A percentile compares a stretch with the other conserved stretches of the same genome.
phyloP scores from a whole-genome alignment of 1,139 yeast genomes.

The Kazachstania sp. region DNA sequence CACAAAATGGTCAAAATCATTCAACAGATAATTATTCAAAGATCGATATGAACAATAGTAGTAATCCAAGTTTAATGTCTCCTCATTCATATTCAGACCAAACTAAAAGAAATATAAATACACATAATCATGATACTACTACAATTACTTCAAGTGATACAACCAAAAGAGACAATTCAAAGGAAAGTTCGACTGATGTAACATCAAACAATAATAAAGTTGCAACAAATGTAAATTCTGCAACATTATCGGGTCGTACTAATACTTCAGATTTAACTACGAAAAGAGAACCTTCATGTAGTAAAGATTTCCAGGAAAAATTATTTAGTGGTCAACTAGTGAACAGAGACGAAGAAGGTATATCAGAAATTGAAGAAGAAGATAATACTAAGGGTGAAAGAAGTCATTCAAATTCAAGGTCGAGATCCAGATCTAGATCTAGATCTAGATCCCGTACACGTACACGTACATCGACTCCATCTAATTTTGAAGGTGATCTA shows the following conservation, averaged over 20 bases:
- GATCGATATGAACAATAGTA: not conserved
- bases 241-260: not conserved
- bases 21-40: not conserved
- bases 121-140: not conserved
- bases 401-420: not conserved
- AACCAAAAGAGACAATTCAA: not conserved
- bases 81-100: not conserved
- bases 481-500: not conserved
- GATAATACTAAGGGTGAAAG: not conserved
- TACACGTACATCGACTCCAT: not conserved
- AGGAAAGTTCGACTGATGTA: not conserved
- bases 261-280: conserved; percentile 5
- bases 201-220: not conserved
- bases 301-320: conserved; percentile 28
- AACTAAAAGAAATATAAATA: not conserved
- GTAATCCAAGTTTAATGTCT: not conserved
- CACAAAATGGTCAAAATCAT: not conserved
- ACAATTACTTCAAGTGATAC: not conserved
- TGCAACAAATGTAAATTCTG: not conserved
- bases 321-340: conserved; percentile 30
- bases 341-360: conserved; percentile 26
- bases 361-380: not conserved
- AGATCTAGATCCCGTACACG: too few relatives aligned
- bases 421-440: not conserved
- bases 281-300: conserved; percentile 5